Evolutionary conservation across 2,329 filamentous ascomycete species (phyloP).

Genomic region (Venturia aucupariae): DNA sequence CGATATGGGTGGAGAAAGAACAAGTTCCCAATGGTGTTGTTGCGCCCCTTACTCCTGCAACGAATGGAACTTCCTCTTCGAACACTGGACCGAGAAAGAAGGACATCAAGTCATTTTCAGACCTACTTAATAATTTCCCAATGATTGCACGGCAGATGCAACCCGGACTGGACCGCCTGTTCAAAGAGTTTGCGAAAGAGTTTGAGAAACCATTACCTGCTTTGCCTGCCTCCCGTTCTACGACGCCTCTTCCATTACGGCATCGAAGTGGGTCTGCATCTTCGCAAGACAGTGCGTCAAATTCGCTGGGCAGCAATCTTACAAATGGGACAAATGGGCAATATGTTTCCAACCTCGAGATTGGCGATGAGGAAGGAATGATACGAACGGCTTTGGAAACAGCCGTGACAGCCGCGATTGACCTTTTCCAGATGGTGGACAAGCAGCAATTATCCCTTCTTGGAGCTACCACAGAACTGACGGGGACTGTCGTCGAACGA

Average conservation of each 20-base stretch:
- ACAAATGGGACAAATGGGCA: conserved; percentile 17
- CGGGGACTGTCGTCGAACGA: conserved; percentile 81
- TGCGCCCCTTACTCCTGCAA: conserved; percentile 17
- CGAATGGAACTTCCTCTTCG: conserved; percentile 27
- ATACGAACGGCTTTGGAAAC: conserved; percentile 86
- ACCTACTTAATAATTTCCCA: conserved; percentile 83
- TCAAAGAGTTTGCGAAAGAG: conserved; percentile 78
- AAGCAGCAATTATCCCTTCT: conserved; percentile 89
- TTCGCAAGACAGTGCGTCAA: conserved; percentile 27
- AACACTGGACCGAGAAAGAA: conserved; percentile 57
- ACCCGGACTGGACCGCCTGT: conserved; percentile 76
- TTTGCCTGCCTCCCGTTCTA: conserved; percentile 5
- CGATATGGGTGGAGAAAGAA: conserved; percentile 41
- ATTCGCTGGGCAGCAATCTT: conserved; percentile 30
- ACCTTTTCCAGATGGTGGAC: conserved; percentile 90
- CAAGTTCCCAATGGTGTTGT: not conserved
- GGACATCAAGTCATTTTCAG: conserved; percentile 82
- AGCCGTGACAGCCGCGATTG: conserved; percentile 85
- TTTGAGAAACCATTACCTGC: conserved; percentile 78
- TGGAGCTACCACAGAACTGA: conserved; percentile 86
- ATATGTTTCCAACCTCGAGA: conserved; percentile 40
- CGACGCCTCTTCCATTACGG: not conserved
- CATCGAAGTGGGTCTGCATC: conserved; percentile 13
- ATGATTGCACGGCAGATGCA: conserved; percentile 97
- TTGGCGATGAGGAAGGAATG: conserved; percentile 83